Evolutionary conservation across 202 grass and related monocot species (phyloP).

Genomic region (Musa balbisiana): DNA sequence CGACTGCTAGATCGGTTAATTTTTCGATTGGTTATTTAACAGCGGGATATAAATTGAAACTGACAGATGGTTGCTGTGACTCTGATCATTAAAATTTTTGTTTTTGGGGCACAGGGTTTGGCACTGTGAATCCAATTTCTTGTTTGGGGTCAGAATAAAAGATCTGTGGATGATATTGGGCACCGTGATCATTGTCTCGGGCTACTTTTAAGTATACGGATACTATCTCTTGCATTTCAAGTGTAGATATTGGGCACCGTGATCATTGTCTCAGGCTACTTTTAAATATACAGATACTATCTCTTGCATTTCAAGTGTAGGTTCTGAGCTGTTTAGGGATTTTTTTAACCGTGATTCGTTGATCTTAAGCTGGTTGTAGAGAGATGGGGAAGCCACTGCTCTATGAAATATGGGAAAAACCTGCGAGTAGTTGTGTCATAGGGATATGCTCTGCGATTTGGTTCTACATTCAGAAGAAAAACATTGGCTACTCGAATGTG

Average conservation of each 20-base stretch:
- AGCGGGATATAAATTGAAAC: too few species aligned
- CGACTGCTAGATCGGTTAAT: not conserved
- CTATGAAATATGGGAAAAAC: conserved; percentile 90
- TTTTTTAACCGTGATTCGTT: not conserved
- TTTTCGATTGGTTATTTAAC: not conserved
- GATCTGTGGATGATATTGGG: not conserved
- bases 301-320: not conserved
- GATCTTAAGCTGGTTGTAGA: not conserved
- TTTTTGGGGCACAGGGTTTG: not conserved
- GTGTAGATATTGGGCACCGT: not conserved
- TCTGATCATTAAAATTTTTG: not conserved
- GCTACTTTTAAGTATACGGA: too few species aligned
- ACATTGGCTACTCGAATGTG: conserved; percentile 62
- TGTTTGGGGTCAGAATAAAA: not conserved
- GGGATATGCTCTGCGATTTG: conserved; percentile 79
- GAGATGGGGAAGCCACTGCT: conserved; percentile 75
- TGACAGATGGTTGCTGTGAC: not conserved
- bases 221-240: not conserved
- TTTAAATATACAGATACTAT: not conserved
- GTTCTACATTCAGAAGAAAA: conserved; percentile 89
- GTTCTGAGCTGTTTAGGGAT: not conserved
- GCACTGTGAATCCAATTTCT: not conserved
- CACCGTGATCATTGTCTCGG: too few species aligned
- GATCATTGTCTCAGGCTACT: too few species aligned
- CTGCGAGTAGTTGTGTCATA: conserved; percentile 72